Evolutionary conservation across 176 grass and related monocot genomes (phyloP).

Genomic region (Tuctoria greenei): DNA sequence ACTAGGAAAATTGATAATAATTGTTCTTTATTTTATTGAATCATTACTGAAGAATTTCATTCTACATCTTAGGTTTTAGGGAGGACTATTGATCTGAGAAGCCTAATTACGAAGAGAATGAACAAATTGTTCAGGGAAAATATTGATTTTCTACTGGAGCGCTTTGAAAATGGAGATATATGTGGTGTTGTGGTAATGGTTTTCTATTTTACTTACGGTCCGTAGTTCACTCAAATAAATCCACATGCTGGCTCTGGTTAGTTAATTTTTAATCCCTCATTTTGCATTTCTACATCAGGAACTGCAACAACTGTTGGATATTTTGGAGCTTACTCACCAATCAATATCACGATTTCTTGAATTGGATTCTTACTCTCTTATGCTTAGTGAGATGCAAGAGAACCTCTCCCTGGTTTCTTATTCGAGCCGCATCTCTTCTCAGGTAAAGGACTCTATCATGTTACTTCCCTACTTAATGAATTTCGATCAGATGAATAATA

Average conservation of each 20-base stretch:
- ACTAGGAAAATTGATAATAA: constrained; percentile 2
- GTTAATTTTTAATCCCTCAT: background rate
- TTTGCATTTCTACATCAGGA: constrained; percentile 55
- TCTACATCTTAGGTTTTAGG: constrained; percentile 68
- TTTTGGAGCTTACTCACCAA: constrained; percentile 92
- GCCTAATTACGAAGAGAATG: constrained; percentile 93
- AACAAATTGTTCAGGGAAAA: constrained; percentile 96
- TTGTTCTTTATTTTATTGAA: constrained; percentile 18
- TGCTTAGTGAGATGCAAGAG: constrained; percentile 97
- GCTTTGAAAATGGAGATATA: constrained; percentile 84
- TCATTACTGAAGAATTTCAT: constrained; percentile 21
- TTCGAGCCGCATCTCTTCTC: constrained; percentile 90
- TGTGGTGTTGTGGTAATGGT: constrained; percentile 86
- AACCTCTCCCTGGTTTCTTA: constrained; percentile 96
- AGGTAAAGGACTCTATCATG: constrained; percentile 53
- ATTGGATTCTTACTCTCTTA: constrained; percentile 87
- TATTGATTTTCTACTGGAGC: constrained; percentile 88
- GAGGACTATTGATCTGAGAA: constrained; percentile 93
- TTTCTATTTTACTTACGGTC: constrained; percentile 24
- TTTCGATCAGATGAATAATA: background rate
- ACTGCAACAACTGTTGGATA: constrained; percentile 85
- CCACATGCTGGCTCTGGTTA: constrained; percentile 17
- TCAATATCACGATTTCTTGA: constrained; percentile 89
- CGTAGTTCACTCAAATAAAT: constrained; percentile 12
- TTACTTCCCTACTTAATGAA: constrained; percentile 8